These are phyloP conservation scores for Mucor indicus DNA, from an alignment of 371 early-diverging fungal genomes.

Conservation along the genomic window DNA sequence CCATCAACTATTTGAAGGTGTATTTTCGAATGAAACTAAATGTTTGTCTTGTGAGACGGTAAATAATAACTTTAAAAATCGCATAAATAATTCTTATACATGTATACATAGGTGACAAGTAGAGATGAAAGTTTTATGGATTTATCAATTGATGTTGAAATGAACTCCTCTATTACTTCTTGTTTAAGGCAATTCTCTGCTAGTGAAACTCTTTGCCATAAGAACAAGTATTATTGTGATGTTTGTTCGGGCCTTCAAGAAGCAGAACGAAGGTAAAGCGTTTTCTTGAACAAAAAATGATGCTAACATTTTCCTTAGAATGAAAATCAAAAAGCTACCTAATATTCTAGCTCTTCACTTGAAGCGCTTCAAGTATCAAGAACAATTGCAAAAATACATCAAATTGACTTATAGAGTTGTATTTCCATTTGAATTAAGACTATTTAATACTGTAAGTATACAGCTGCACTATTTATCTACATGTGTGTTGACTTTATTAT, in stretches of 20 bases:
- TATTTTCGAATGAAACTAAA: conserved; percentile 92
- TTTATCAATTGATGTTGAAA: conserved; percentile 93
- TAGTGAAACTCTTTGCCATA: conserved; percentile 88
- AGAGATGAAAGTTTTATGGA: conserved; percentile 95
- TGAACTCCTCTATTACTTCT: conserved; percentile 89
- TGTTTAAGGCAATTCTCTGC: conserved; percentile 94
- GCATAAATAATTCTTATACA: neutral
- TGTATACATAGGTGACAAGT: conserved; percentile 70
- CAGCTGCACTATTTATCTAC: neutral
- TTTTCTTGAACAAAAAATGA: neutral
- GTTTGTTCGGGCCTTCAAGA: conserved; percentile 92
- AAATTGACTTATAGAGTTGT: conserved; percentile 94
- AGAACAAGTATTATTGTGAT: conserved; percentile 97
- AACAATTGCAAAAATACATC: conserved; percentile 82
- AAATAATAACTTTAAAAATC: conserved; percentile 6
- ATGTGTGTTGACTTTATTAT: neutral
- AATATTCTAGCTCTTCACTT: conserved; percentile 93
- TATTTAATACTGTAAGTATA: conserved; percentile 84
- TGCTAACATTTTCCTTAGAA: conserved; percentile 47
- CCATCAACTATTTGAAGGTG: conserved; percentile 93
- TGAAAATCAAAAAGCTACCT: conserved; percentile 93
- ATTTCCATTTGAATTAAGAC: conserved; percentile 88
- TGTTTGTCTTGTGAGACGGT: conserved; percentile 95
- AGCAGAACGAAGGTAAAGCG: conserved; percentile 87
- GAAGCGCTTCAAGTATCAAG: conserved; percentile 96